Evolutionary conservation across 805 yeast species (phyloP), one percentile per base, ranked within the genome.

Genomic region (Saccharomyces kudriavzevii): DNA sequence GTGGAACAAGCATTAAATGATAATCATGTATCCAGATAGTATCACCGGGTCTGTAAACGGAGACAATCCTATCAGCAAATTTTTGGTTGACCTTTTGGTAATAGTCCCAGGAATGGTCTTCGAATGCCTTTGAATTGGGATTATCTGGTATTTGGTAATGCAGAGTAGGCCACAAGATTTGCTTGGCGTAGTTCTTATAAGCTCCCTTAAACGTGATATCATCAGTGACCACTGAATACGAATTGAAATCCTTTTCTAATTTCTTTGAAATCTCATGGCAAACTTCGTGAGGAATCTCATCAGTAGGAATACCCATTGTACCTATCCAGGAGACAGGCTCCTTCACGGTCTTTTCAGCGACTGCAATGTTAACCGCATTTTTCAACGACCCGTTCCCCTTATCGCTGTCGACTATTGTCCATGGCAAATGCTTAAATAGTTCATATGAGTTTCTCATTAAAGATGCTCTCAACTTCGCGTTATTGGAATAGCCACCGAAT

Each of bases 61-160:
- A 78, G 2, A 86, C 80, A 47, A 92, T 77, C 58, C 79, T 81
- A 52, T 90, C 87, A 0, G 98, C 97, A 63, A 91, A 79, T 47
- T 79, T 68, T 67, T 84, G 89, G 64, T 94, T 94, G 57, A 92
- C 76, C 1, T 75, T 71, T 59, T 81, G 82, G 69, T 92, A 92
- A 64, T 86, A 84, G 25, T 82, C 82, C 96, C 97, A 92, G 1
- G 97, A 89, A 66, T 90, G 95, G 59, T 89, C 97, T 69, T 92
- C 97, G 70, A 92, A 94, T 0, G 96, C 96, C 68, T 90, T 90
- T 1, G 96, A 84, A 60, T 87, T 88, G 50, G 97, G 95, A 65
- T 91, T 85, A 69, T 94, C 98, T 0, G 98, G 98, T 45, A 92
- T 88, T 69, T 92, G 97, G 66, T 94, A 94, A 53, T 83, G 88